Evolutionary conservation across 2,329 filamentous ascomycete genomes (phyloP).

Genomic region (Colletotrichum tropicicola): DNA sequence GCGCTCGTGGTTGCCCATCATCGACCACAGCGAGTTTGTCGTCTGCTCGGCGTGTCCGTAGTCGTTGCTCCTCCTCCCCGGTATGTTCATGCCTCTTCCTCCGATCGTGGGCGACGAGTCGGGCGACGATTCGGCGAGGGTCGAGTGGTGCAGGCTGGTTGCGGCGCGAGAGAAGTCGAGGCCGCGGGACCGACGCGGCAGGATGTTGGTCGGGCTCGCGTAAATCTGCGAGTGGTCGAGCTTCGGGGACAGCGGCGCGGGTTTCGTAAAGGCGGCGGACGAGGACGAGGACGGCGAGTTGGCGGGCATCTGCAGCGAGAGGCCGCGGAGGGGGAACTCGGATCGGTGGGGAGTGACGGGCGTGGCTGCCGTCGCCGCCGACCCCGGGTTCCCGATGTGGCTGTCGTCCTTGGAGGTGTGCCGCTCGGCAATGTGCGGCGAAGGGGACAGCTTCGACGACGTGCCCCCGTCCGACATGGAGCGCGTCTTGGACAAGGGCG

Average conservation of each 20-base stretch:
- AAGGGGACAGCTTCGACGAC: conserved; percentile 64
- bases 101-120: conserved; percentile 90
- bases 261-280: conserved; percentile 51
- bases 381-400: conserved; percentile 51
- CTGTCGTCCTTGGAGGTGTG: conserved; percentile 74
- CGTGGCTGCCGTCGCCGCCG: conserved; percentile 31
- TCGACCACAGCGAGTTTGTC: conserved; percentile 76
- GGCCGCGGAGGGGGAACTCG: conserved; percentile 67
- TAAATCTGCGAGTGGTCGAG: conserved; percentile 86
- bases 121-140: conserved; percentile 87
- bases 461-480: conserved; percentile 73
- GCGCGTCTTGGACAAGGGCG: conserved; percentile 62
- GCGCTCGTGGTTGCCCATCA: conserved; percentile 74
- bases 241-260: conserved; percentile 83
- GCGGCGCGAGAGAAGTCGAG: conserved; percentile 93
- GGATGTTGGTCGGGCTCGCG: conserved; percentile 85
- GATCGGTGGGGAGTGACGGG: conserved; percentile 80
- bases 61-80: conserved; percentile 58
- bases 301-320: conserved; percentile 76
- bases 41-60: conserved; percentile 68
- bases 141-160: conserved; percentile 95
- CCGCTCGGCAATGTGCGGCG: conserved; percentile 65
- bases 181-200: conserved; percentile 88
- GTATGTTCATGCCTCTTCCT: conserved; percentile 71
- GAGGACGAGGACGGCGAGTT: conserved; percentile 44